A percentile compares a stretch with the other conserved stretches of the same genome.
phyloP scores from a whole-genome alignment of 495 filamentous ascomycete genomes.

The Lasiosphaeria miniovina region DNA sequence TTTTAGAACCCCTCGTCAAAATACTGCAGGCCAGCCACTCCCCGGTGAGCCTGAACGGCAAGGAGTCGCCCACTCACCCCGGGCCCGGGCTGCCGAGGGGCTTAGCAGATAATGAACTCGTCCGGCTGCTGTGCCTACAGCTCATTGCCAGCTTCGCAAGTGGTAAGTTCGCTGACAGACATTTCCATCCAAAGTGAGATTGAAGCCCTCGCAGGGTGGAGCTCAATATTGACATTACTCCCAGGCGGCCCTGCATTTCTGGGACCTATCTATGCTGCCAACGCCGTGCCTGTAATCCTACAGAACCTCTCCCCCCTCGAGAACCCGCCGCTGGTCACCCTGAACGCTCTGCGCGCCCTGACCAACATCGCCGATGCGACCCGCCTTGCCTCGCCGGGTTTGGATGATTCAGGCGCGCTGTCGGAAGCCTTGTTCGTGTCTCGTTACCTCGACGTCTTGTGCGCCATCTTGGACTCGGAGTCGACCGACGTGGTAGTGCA shows the following conservation, averaged over 20 bases:
- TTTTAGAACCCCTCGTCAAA: slow-evolving; percentile 64
- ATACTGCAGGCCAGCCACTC: slow-evolving; percentile 48
- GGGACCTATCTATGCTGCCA: slow-evolving; percentile 63
- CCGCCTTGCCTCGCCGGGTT: slow-evolving; percentile 36
- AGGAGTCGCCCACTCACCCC: slow-evolving; percentile 31
- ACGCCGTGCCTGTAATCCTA: slow-evolving; percentile 64
- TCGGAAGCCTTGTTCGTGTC: slow-evolving; percentile 63
- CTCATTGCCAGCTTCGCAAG: slow-evolving; percentile 79
- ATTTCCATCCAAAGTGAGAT: background rate
- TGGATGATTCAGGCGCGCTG: slow-evolving; percentile 38
- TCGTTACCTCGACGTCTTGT: slow-evolving; percentile 55
- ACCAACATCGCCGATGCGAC: slow-evolving; percentile 68
- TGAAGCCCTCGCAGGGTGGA: too few species aligned
- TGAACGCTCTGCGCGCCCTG: slow-evolving; percentile 72
- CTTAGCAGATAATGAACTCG: slow-evolving; percentile 55
- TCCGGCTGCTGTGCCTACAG: slow-evolving; percentile 74
- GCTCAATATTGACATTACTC: slow-evolving; percentile 20
- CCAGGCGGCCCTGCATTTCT: slow-evolving; percentile 80
- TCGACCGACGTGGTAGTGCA: slow-evolving; percentile 50
- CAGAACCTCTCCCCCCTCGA: slow-evolving; percentile 62
- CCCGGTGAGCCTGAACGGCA: slow-evolving; percentile 27
- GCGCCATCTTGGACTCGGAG: slow-evolving; percentile 61
- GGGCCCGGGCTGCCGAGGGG: slow-evolving; percentile 23
- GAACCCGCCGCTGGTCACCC: slow-evolving; percentile 60
- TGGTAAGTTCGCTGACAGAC: slow-evolving; percentile 51